Percentiles rank a stretch among this genome's conserved stretches.
phyloP scores from a whole-genome alignment of 257 asterid genomes.

The Lantana camara region DNA sequence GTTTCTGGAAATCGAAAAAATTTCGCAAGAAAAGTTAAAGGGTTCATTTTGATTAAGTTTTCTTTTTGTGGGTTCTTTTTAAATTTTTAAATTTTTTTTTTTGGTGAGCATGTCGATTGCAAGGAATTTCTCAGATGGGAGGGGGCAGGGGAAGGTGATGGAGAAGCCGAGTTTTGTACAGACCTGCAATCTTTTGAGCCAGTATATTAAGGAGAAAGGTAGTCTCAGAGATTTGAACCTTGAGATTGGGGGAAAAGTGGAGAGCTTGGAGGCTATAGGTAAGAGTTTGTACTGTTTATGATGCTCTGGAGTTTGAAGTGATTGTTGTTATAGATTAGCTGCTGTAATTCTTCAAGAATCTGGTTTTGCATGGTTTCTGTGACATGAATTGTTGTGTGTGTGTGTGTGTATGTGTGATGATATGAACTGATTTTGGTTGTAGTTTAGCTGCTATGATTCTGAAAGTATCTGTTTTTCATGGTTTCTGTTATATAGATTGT shows the following conservation, averaged over 20 bases:
- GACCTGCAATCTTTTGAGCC: slow-evolving; percentile 83
- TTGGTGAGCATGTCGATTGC: slow-evolving; percentile 39
- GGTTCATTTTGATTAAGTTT: background rate
- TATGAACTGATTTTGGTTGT: background rate
- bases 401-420: background rate
- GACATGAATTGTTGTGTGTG: too few species aligned
- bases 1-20: background rate
- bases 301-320: too few species aligned
- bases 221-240: slow-evolving; percentile 59
- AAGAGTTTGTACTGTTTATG: background rate
- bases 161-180: slow-evolving; percentile 54
- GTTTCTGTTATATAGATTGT: too few species aligned
- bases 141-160: slow-evolving; percentile 34
- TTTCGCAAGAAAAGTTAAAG: background rate
- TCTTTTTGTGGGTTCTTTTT: background rate
- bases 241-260: slow-evolving; percentile 49
- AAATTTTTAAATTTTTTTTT: background rate
- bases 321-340: too few species aligned
- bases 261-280: slow-evolving; percentile 54
- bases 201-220: slow-evolving; percentile 64
- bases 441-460: too few species aligned
- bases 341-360: too few species aligned
- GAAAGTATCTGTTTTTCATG: too few species aligned
- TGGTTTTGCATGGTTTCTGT: too few species aligned
- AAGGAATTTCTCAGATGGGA: slow-evolving; percentile 12